These are phyloP conservation scores for Kodamaea sp. DNA, from an alignment of 1,139 yeast species.

Conservation along the genomic window DNA sequence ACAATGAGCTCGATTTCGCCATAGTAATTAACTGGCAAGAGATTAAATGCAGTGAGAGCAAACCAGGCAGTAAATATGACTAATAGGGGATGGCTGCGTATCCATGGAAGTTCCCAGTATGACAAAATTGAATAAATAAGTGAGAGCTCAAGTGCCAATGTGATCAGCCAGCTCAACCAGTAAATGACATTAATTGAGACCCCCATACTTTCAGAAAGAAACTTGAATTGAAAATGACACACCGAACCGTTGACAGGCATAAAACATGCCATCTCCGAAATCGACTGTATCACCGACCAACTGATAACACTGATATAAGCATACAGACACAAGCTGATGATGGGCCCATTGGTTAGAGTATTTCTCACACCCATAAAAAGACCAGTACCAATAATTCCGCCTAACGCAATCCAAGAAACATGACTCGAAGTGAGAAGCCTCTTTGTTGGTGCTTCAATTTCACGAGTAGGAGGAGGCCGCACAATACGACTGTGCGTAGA, in stretches of 20 bases:
- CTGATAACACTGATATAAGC: slow-evolving; percentile 19
- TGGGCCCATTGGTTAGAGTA: slow-evolving; percentile 21
- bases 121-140: slow-evolving; percentile 18
- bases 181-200: slow-evolving; percentile 23
- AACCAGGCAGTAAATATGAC: slow-evolving; percentile 17
- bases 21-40: slow-evolving; percentile 25
- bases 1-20: slow-evolving; percentile 26
- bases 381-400: slow-evolving; percentile 32
- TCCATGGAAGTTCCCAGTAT: slow-evolving; percentile 15
- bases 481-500: background rate
- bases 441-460: slow-evolving; percentile 10
- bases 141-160: slow-evolving; percentile 26
- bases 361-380: slow-evolving; percentile 24
- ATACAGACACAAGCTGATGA: slow-evolving; percentile 21
- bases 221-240: slow-evolving; percentile 22
- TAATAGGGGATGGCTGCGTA: slow-evolving; percentile 9
- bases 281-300: slow-evolving; percentile 20
- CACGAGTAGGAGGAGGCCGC: background rate
- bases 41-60: slow-evolving; percentile 19
- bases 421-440: slow-evolving; percentile 19
- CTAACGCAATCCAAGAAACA: slow-evolving; percentile 26
- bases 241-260: slow-evolving; percentile 24
- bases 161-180: slow-evolving; percentile 31
- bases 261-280: slow-evolving; percentile 23
- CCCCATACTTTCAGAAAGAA: slow-evolving; percentile 20